Conservation (phyloP, 2,329 filamentous ascomycete genomes). For the Capronia epimyces region DNA sequence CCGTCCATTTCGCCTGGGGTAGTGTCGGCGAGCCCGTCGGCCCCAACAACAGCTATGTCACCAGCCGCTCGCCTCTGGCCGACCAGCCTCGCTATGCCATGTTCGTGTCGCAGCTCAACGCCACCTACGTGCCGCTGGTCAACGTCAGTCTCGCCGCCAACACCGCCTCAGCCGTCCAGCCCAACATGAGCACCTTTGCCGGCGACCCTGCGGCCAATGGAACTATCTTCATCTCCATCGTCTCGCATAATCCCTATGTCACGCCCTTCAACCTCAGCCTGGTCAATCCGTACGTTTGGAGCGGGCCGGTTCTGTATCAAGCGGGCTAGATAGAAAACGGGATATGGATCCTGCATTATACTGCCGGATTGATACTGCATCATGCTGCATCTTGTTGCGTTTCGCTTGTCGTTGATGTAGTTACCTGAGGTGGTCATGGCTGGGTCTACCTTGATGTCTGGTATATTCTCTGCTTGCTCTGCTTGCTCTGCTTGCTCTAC, state of each 20-base stretch:
- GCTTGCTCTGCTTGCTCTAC: too few species aligned
- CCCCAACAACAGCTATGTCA: slow-evolving; percentile 78
- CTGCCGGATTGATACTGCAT: not conserved
- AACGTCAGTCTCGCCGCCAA: slow-evolving; percentile 51
- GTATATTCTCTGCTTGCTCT: too few species aligned
- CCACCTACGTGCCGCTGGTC: slow-evolving; percentile 62
- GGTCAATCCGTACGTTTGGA: slow-evolving; percentile 71
- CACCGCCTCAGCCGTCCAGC: slow-evolving; percentile 65
- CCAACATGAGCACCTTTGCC: slow-evolving; percentile 60
- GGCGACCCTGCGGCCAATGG: slow-evolving; percentile 67
- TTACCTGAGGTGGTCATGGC: too few species aligned
- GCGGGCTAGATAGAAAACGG: slow-evolving; percentile 54
- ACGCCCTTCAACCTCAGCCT: slow-evolving; percentile 71
- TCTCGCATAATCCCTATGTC: slow-evolving; percentile 60
- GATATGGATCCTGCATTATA: not conserved
- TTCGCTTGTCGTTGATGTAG: too few species aligned
- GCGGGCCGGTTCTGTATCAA: slow-evolving; percentile 67
- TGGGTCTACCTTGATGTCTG: too few species aligned
- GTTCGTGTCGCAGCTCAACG: slow-evolving; percentile 72
- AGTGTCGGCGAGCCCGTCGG: slow-evolving; percentile 62
- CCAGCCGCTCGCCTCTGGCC: slow-evolving; percentile 48
- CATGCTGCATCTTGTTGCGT: too few species aligned
- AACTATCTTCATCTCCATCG: slow-evolving; percentile 74
- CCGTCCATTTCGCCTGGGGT: slow-evolving; percentile 70
- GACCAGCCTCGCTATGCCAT: slow-evolving; percentile 60